Conservation (phyloP, 2,329 filamentous ascomycete species). For the Thyridium curvatum region DNA sequence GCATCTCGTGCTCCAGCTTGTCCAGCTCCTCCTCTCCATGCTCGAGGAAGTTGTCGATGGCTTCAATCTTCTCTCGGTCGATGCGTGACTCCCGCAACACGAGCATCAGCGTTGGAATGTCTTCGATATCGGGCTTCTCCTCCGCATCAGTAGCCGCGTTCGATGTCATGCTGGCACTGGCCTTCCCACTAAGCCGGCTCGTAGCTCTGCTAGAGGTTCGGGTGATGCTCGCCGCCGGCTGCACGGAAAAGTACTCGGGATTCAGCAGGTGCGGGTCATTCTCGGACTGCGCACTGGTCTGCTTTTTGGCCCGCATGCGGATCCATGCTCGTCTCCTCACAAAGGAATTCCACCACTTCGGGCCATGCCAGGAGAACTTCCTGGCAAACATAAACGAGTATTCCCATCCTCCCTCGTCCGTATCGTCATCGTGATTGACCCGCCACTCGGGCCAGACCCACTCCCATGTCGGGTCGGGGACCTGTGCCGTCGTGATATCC, state of each 20-base stretch:
- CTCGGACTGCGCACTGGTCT: constrained; percentile 22
- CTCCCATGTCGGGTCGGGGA: constrained; percentile 91
- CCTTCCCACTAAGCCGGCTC: constrained; percentile 23
- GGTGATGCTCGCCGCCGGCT: constrained; percentile 41
- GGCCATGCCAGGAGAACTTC: constrained; percentile 78
- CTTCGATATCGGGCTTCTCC: constrained; percentile 49
- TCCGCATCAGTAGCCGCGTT: constrained; percentile 4
- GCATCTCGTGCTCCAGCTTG: constrained; percentile 71
- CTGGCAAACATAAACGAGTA: constrained; percentile 84
- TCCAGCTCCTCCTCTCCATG: constrained; percentile 69
- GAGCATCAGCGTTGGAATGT: constrained; percentile 63
- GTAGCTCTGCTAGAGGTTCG: constrained; percentile 32
- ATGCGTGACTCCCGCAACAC: constrained; percentile 64
- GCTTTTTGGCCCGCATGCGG: constrained; percentile 65
- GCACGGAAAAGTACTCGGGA: constrained; percentile 74
- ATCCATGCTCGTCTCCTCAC: constrained; percentile 89
- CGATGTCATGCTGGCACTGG: constrained; percentile 27
- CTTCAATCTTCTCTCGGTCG: constrained; percentile 79
- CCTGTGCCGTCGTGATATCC: constrained; percentile 76
- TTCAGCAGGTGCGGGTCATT: constrained; percentile 61
- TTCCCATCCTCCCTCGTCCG: constrained; percentile 88
- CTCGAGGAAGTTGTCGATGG: constrained; percentile 74
- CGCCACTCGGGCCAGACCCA: constrained; percentile 71
- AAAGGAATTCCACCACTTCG: constrained; percentile 90
- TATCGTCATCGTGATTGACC: constrained; percentile 63